Evolutionary conservation across 177 flowering plant species (phyloP), one percentile per base, ranked within the genome.

Genomic region (Vitis hybrid): DNA sequence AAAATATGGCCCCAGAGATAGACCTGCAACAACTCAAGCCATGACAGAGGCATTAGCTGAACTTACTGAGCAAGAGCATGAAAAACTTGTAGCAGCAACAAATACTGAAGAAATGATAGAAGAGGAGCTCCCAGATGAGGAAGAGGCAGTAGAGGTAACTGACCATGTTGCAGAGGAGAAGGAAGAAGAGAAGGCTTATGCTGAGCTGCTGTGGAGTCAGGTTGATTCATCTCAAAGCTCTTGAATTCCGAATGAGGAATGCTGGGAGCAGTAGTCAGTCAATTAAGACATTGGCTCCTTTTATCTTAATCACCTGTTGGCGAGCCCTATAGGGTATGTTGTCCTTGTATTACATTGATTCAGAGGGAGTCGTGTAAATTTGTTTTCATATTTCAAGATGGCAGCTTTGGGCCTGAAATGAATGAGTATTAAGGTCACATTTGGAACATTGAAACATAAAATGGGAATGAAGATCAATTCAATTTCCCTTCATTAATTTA

Each of bases 21-120:
- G 82, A 73, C 93, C 98, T 11, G 98, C 98, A 53, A 90, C 98
- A 46, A 73, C 68, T n/a, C 82, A 76, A 73, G 91, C 96, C 50
- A 90, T 92, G 94, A 83, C 87, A 64, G 90, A 85, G 58, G 93
- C 88, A 15, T 58, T 82, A 27, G 77, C 77, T 58, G 85, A 87
- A 77, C 77, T 76, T 18, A 54, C 71, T 17, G 74, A 81, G 68
- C 63, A 32, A 58, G 87, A 80, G 57, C 80, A 74, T 32, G 71
- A 77, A 32, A 78, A 27, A 9, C 21, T 20, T 11, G 63, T 49
- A 7, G 84, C 71, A 62, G 70, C 35, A 51, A 73, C 51, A 30
- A 48, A 20, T 17, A 56, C 48, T 2, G 83, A 61, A 50, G 90
- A 81, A 15, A 68, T 74, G 67, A 73, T 69, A 60, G 83, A 80